Conservation (phyloP, 176 grass and related monocot genomes). For the Aegilops bicornis region DNA sequence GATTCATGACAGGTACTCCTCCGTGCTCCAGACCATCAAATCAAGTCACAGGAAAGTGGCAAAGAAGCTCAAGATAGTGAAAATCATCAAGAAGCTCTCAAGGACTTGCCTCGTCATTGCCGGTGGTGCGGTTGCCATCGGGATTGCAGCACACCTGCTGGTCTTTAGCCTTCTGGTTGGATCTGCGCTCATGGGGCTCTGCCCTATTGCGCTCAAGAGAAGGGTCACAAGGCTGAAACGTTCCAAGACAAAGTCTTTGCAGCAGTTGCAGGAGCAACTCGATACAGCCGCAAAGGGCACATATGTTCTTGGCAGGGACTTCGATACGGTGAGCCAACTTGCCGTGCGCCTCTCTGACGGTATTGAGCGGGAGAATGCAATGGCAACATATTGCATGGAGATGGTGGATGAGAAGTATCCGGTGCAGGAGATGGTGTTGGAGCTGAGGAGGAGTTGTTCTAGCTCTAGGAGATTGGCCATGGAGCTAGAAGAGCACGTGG, state of each 20-base stretch:
- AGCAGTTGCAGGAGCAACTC: constrained; percentile 38
- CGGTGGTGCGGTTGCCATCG: constrained; percentile 10
- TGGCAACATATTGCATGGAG: constrained; percentile 34
- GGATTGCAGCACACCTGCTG: constrained; percentile 17
- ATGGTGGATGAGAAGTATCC: constrained; percentile 9
- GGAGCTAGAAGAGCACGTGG: constrained; percentile 46
- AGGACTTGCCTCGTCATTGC: constrained; percentile 5
- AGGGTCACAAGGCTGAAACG: neutral
- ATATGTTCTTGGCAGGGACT: constrained; percentile 39
- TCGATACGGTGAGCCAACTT: constrained; percentile 48
- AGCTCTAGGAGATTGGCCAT: constrained; percentile 20
- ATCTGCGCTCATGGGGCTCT: constrained; percentile 24
- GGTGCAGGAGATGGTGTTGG: constrained; percentile 31
- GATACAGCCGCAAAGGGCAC: constrained; percentile 51
- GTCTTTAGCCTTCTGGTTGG: constrained; percentile 36
- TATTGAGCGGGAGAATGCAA: constrained; percentile 43
- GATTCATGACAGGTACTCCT: constrained; percentile 46
- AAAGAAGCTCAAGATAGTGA: constrained; percentile 26
- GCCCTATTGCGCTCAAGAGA: constrained; percentile 10
- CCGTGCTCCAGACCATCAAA: constrained; percentile 21
- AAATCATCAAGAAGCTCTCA: constrained; percentile 16
- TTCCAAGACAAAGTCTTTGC: neutral
- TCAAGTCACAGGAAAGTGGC: constrained; percentile 37
- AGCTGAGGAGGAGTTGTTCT: constrained; percentile 38
- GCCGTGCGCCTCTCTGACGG: constrained; percentile 36